These are phyloP conservation scores for Suhomyces taliae DNA, from an alignment of 1,139 yeast genomes.

Conservation along the genomic window DNA sequence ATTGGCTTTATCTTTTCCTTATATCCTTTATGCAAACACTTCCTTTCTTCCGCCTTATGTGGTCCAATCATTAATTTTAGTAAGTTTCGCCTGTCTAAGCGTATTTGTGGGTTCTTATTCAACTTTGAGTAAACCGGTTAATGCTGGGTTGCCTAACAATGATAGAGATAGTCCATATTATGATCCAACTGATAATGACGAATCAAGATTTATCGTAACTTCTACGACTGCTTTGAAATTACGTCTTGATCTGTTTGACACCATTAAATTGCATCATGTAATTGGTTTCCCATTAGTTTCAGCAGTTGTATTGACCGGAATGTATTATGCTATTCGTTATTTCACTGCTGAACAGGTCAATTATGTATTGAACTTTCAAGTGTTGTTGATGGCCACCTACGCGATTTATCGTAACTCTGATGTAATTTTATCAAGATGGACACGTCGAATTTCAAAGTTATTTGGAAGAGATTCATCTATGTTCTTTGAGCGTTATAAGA, in stretches of 20 bases:
- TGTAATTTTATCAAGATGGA: conserved; percentile 2
- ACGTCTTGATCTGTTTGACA: conserved; percentile 1
- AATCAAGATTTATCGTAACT: conserved; percentile 18
- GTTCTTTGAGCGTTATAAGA: conserved; percentile 21
- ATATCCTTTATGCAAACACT: conserved; percentile 5
- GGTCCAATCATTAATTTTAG: conserved; percentile 2
- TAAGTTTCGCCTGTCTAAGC: conserved; percentile 15
- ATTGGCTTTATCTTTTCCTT: conserved; percentile 14
- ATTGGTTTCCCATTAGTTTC: conserved; percentile 43
- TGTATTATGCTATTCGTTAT: conserved; percentile 28
- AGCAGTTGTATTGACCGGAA: conserved; percentile 29
- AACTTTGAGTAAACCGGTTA: conserved; percentile 43
- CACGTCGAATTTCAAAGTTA: conserved; percentile 5
- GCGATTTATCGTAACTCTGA: conserved; percentile 7
- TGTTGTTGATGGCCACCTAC: not conserved
- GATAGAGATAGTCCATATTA: conserved; percentile 32
- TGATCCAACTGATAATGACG: conserved; percentile 50
- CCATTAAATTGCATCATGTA: conserved; percentile 25
- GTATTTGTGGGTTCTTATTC: conserved; percentile 41
- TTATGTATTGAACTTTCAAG: conserved; percentile 26
- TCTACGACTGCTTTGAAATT: conserved; percentile 18
- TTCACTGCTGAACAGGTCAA: conserved; percentile 27
- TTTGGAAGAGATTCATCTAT: conserved; percentile 9
- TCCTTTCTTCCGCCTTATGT: conserved; percentile 5
- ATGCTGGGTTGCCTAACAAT: conserved; percentile 41